A percentile compares a stretch with the other conserved stretches of the same genome.
phyloP scores from a whole-genome alignment of 352 stramenopile genomes.

The Thraustochytrium striatum region DNA sequence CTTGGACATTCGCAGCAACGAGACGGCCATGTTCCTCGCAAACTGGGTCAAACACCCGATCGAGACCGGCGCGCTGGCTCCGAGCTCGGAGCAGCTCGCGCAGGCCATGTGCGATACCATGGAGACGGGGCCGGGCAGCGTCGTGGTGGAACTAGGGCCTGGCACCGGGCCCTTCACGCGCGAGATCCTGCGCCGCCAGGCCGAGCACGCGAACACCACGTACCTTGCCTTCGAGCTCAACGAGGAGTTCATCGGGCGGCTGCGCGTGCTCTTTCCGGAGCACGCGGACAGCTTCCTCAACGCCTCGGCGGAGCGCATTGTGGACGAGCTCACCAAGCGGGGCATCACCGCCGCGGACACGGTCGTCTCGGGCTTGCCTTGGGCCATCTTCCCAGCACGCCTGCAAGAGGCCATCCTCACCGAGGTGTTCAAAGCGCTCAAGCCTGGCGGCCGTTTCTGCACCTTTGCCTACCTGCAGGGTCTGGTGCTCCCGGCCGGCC shows the following conservation, averaged over 20 bases:
- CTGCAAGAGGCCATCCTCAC: constrained; percentile 23
- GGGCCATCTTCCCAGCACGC: constrained; percentile 4
- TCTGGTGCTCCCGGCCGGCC: constrained; percentile 29
- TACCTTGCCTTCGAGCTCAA: constrained; percentile 39
- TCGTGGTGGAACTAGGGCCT: constrained; percentile 34
- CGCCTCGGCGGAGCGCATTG: constrained; percentile 31
- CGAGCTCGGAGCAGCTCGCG: constrained; percentile 31
- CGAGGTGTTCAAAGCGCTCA: neutral
- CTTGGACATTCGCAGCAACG: constrained; percentile 16
- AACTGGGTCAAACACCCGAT: constrained; percentile 45
- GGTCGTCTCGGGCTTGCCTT: constrained; percentile 16
- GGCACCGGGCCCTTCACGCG: constrained; percentile 22
- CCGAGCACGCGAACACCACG: constrained; percentile 2
- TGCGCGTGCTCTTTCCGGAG: constrained; percentile 12
- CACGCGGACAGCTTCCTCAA: constrained; percentile 13
- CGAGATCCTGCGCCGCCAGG: neutral
- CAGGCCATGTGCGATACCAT: constrained; percentile 43
- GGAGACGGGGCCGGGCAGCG: neutral
- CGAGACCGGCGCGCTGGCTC: constrained; percentile 34
- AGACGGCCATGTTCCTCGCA: constrained; percentile 31
- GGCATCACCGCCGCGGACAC: constrained; percentile 26
- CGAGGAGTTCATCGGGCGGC: constrained; percentile 21
- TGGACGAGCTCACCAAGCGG: neutral
- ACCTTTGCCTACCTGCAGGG: constrained; percentile 46
- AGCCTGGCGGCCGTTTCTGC: constrained; percentile 25